Evolutionary conservation across 768 basidiomycete species (phyloP).

Genomic region (Leccinum fibrillosum): DNA sequence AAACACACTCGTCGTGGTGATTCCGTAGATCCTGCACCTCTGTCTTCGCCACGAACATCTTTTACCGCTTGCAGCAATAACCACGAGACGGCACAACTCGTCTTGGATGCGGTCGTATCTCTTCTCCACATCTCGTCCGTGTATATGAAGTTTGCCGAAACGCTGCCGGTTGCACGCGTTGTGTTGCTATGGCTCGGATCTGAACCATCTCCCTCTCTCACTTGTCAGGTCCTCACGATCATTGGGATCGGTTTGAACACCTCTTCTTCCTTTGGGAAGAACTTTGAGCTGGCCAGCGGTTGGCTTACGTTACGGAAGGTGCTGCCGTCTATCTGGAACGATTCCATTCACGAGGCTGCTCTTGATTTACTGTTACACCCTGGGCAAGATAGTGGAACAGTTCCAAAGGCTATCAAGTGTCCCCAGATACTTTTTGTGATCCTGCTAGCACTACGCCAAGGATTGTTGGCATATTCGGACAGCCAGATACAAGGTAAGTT

Average conservation of each 20-base stretch:
- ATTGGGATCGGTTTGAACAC: slow-evolving; percentile 52
- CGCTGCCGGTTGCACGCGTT: slow-evolving; percentile 77
- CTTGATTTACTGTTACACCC: slow-evolving; percentile 69
- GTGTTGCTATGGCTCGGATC: slow-evolving; percentile 77
- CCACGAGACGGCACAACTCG: slow-evolving; percentile 60
- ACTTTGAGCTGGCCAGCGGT: slow-evolving; percentile 83
- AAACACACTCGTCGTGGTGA: neutral
- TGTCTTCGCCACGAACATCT: slow-evolving; percentile 15
- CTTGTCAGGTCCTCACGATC: slow-evolving; percentile 56
- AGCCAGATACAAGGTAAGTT: slow-evolving; percentile 16
- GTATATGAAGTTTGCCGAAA: slow-evolving; percentile 67
- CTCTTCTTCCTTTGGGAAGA: slow-evolving; percentile 66
- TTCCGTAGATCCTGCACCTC: slow-evolving; percentile 1
- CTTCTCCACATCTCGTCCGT: slow-evolving; percentile 54
- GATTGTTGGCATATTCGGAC: slow-evolving; percentile 38
- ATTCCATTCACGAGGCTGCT: slow-evolving; percentile 59
- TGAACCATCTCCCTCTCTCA: slow-evolving; percentile 58
- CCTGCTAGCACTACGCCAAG: slow-evolving; percentile 61
- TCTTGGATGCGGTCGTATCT: slow-evolving; percentile 62
- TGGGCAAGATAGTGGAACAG: neutral
- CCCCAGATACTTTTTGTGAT: slow-evolving; percentile 72
- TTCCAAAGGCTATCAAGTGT: slow-evolving; percentile 43
- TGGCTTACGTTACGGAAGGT: slow-evolving; percentile 74
- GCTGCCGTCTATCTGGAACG: slow-evolving; percentile 68
- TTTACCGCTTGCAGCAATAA: slow-evolving; percentile 23